Evolutionary conservation across 306 rosid species (phyloP).

Genomic region (Leucaena leucocephala): DNA sequence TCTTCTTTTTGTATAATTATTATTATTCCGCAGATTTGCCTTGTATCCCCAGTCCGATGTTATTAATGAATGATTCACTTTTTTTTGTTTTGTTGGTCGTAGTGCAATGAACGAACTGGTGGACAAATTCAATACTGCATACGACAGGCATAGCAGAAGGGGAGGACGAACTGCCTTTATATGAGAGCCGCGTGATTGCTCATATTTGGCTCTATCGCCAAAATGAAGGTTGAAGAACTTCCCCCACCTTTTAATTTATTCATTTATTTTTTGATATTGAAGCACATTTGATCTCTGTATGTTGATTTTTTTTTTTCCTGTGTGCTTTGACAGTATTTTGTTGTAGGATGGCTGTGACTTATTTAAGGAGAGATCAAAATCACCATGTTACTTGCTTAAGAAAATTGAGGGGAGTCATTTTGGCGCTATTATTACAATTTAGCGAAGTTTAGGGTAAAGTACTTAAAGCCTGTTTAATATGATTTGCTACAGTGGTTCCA

Average conservation of each 20-base stretch:
- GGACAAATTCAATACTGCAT: conserved; percentile 86
- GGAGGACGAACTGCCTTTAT: conserved; percentile 90
- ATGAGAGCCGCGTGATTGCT: conserved; percentile 47
- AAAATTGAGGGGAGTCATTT: not conserved
- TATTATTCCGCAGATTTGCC: conserved; percentile 10
- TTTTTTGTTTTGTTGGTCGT: conserved; percentile 29
- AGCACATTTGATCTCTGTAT: conserved; percentile 23
- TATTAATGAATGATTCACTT: conserved; percentile 11
- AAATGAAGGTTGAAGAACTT: conserved; percentile 20
- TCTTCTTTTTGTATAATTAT: too few relatives aligned
- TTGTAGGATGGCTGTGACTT: conserved; percentile 29
- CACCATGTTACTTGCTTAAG: conserved; percentile 17
- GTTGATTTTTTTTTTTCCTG: not conserved
- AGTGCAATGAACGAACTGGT: conserved; percentile 68
- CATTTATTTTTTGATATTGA: not conserved
- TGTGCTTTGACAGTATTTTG: conserved; percentile 33
- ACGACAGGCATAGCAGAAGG: conserved; percentile 90
- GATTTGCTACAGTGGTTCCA: conserved; percentile 26
- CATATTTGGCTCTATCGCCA: conserved; percentile 27
- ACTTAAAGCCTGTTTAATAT: conserved; percentile 11
- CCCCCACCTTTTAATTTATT: too few relatives aligned
- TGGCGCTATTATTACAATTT: conserved; percentile 20
- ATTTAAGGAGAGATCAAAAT: conserved; percentile 13
- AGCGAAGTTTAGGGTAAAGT: conserved; percentile 25
- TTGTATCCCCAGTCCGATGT: not conserved